Evolutionary conservation across 2,329 filamentous ascomycete species (phyloP).

Genomic region (Cordyceps militaris): DNA sequence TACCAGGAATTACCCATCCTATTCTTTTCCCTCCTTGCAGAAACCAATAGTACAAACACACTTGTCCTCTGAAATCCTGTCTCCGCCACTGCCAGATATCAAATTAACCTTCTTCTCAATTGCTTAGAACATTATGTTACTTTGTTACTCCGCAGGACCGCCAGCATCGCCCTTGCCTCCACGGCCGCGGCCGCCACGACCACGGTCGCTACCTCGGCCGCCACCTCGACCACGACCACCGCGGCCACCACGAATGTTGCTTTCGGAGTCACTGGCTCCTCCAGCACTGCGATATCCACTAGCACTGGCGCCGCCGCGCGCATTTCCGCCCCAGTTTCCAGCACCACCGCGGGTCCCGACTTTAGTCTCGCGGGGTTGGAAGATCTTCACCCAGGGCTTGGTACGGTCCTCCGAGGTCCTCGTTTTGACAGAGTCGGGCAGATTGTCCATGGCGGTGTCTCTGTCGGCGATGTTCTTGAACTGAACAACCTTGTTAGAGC

Average conservation of each 20-base stretch:
- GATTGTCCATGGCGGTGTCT: slow-evolving; percentile 66
- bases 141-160: slow-evolving; percentile 31
- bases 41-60: slow-evolving; percentile 1
- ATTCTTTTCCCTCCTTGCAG: slow-evolving; percentile 5
- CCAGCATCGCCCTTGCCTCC: slow-evolving; percentile 55
- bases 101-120: neutral
- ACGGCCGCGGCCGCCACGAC: slow-evolving; percentile 48
- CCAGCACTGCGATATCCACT: slow-evolving; percentile 80
- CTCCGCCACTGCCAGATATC: slow-evolving; percentile 4
- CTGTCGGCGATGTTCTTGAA: slow-evolving; percentile 77
- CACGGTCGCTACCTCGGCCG: slow-evolving; percentile 52
- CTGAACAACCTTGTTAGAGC: slow-evolving; percentile 76
- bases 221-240: slow-evolving; percentile 48
- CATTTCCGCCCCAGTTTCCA: slow-evolving; percentile 60
- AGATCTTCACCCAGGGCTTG: slow-evolving; percentile 77
- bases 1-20: slow-evolving; percentile 11
- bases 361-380: slow-evolving; percentile 60
- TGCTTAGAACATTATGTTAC: neutral
- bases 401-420: slow-evolving; percentile 64
- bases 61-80: neutral
- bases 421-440: slow-evolving; percentile 71
- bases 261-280: slow-evolving; percentile 64
- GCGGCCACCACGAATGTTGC: slow-evolving; percentile 48
- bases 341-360: slow-evolving; percentile 56
- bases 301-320: slow-evolving; percentile 51